These are phyloP conservation scores for Pyrenula aspistea DNA, from an alignment of 495 filamentous ascomycete genomes.

Conservation along the genomic window DNA sequence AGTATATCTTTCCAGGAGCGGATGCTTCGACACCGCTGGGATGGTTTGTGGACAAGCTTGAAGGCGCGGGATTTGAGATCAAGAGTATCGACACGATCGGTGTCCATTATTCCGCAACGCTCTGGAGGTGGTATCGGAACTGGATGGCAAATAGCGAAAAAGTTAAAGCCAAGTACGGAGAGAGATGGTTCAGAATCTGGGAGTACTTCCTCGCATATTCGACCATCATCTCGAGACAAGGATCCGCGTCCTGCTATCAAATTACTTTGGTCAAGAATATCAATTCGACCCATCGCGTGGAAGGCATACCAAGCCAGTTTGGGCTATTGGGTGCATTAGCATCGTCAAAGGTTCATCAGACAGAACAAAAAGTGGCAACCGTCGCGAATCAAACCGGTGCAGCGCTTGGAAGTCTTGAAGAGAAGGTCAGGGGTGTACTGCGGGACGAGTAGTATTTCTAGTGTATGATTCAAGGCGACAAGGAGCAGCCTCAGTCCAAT, in stretches of 20 bases:
- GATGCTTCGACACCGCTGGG: conserved; percentile 56
- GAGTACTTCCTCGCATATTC: conserved; percentile 94
- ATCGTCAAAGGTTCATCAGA: conserved; percentile 8
- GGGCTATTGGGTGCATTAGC: conserved; percentile 59
- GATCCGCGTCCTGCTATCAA: conserved; percentile 89
- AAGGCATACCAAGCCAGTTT: conserved; percentile 69
- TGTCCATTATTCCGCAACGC: conserved; percentile 92
- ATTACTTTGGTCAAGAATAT: conserved; percentile 94
- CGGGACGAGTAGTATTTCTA: conserved; percentile 5
- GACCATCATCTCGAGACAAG: conserved; percentile 89
- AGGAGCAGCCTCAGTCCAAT: too few species aligned
- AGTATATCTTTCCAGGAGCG: conserved; percentile 62
- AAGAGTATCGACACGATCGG: conserved; percentile 71
- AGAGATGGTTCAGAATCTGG: conserved; percentile 96
- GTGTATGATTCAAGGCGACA: too few species aligned
- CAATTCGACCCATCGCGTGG: conserved; percentile 88
- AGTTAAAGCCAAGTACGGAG: conserved; percentile 90
- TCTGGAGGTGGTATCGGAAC: conserved; percentile 99
- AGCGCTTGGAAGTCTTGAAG: conserved; percentile 6
- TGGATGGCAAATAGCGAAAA: conserved; percentile 95
- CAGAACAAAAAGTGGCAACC: conserved; percentile 7
- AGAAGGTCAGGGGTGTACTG: conserved; percentile 11
- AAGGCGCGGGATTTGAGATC: conserved; percentile 52
- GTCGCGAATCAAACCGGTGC: conserved; percentile 1
- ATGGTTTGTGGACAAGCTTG: conserved; percentile 51